A percentile compares a stretch with the other conserved stretches of the same genome.
These are phyloP conservation scores for Arthroderma sp. DNA, from an alignment of 2,329 filamentous ascomycete genomes.

Conservation along the genomic window DNA sequence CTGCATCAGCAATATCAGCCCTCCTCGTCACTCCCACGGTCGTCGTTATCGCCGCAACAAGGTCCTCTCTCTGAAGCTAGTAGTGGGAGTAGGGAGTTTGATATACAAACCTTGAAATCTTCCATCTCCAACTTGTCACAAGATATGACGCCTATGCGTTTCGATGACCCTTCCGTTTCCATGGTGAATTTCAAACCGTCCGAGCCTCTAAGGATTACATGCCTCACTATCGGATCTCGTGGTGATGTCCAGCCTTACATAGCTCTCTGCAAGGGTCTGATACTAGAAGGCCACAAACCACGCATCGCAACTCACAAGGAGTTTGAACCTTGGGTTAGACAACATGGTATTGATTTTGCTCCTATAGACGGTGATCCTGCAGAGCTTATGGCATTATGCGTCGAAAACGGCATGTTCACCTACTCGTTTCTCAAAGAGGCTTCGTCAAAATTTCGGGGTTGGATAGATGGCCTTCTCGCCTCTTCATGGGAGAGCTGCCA, in stretches of 20 bases:
- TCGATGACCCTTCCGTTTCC: conserved; percentile 79
- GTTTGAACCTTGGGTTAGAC: conserved; percentile 76
- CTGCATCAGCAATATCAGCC: too few species aligned
- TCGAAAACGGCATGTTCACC: conserved; percentile 95
- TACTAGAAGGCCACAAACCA: conserved; percentile 74
- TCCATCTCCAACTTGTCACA: conserved; percentile 15
- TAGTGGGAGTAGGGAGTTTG: conserved; percentile 14
- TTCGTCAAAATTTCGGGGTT: conserved; percentile 76
- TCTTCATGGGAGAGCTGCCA: conserved; percentile 77
- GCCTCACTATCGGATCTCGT: conserved; percentile 86
- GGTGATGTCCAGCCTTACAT: conserved; percentile 98
- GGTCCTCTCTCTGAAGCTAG: too few species aligned
- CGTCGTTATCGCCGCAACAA: too few species aligned
- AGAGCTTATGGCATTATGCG: conserved; percentile 89
- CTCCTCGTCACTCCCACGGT: too few species aligned
- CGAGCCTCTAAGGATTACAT: conserved; percentile 69
- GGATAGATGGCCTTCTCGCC: conserved; percentile 76
- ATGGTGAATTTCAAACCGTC: conserved; percentile 83
- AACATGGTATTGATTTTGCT: conserved; percentile 88
- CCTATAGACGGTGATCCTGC: conserved; percentile 81
- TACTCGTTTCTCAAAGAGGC: conserved; percentile 81
- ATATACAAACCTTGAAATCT: conserved; percentile 12
- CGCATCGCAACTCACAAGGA: conserved; percentile 86
- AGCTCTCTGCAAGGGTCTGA: conserved; percentile 77
- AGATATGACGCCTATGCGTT: conserved; percentile 53